Base-by-base conservation (phyloP, 1,284 basidiomycete species). In the Inonotus hispidus region DNA sequence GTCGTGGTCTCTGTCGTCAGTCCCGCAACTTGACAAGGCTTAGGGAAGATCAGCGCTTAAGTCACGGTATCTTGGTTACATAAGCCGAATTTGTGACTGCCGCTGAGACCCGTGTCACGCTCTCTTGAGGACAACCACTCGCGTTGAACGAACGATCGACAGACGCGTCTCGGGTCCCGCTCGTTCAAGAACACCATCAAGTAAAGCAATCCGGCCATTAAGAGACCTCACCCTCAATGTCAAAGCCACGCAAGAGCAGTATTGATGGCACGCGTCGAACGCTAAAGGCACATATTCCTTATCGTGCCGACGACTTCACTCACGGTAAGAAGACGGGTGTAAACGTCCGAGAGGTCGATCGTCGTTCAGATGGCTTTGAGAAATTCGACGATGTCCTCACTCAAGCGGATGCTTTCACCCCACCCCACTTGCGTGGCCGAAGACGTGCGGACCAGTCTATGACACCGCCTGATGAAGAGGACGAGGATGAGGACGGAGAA, bases 321-420 rank as follows among this genome's bases (percentile, higher is more conserved):
- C 86, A 84, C 61, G 89, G 89, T 16, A 90, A 88, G 78, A 87
- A 84, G 70, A 92, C 88, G 0, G 89, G 89, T 2, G 78, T 89
- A 57, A 76, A 80, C 1, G 82, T 91, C 16, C 78, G 73, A 29
- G 81, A 85, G 70, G 83, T 92, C 55, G 82, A 85, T 56, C 82
- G 83, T 64, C 85, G 85, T 66, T 87, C 87, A 14, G 90, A 93
- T 69, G 95, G 93, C 10, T 92, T 92, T 71, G 93, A 95, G 72
- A 85, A 85, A 11, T 89, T 92, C 68, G 84, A 86, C 60, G 82
- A 85, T 66, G 78, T 93, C 68, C 83, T 95, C 65, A 76, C 79
- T 53, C 85, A 88, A 67, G 87, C 82, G 0, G 86, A 90, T 72
- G 77, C 77, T 58, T 76, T 79, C n/a, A 79, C 84, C 2, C 85